Base-by-base conservation (phyloP, 1,284 basidiomycete species). In the Ceratobasidium sp. region DNA sequence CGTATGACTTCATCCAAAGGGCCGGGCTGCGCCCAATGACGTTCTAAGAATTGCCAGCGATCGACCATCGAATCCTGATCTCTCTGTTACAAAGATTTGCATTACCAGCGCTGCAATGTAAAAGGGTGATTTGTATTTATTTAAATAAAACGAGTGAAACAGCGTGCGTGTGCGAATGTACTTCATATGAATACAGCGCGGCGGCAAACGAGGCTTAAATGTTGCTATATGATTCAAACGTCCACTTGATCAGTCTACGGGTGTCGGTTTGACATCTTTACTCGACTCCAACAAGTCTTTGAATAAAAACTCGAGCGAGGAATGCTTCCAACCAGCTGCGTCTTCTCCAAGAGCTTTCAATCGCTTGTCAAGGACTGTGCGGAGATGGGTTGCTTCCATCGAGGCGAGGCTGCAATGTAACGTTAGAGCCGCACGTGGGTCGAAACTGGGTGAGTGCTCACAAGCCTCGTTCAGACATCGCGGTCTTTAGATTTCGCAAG, bases 391-490 rank as follows among this genome's bases (percentile, higher is more conserved):
- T 40, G 53, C 62, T 5, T 67, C 62, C 34, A 52, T 38, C 1
- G 62, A 67, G 22, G 62, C 62, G 20, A 67, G 62, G 62, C 62
- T 67, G 42, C 38, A 40, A 40, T 40, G 17, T 40, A 31, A 35
- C 22, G 25, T 22, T 4, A 17, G 27, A 29, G 2, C 6, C 38
- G 10, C 8, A 40, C 10, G 8, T 40, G n/a, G 2, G 27, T 49
- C 12, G 34, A 8, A 20, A 35, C 7, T 20, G 42, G 17, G 32
- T 32, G 35, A 7, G 17, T 15, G 82, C 88, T 77, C 76, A 92
- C 91, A 92, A 83, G 74, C 88, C 91, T 70, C 90, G 86, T 76
- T 91, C 90, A 69, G 84, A 81, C 22, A 92, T 80, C 5, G 88
- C 87, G 64, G 87, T 84, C 29, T 81, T 78, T 3, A 92, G 78